phyloP scores from a whole-genome alignment of 179 eudicot genomes.

The Silene coronaria region DNA sequence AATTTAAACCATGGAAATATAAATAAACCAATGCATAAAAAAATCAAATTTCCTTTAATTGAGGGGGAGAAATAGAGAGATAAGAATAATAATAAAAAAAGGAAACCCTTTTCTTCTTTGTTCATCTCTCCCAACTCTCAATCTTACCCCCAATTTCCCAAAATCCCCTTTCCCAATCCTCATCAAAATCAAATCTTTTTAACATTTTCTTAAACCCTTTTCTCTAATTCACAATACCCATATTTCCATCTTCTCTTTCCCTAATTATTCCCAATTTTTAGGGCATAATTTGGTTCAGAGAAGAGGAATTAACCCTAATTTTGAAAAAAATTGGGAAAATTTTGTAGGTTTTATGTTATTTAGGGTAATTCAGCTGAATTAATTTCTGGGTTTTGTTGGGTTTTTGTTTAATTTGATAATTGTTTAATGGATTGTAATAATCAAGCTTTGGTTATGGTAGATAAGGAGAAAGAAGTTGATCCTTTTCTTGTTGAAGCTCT shows the following conservation, averaged over 20 bases:
- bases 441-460: slow-evolving; percentile 19
- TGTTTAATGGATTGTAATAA: slow-evolving; percentile 34
- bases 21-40: background rate
- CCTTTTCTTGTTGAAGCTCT: slow-evolving; percentile 86
- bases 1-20: background rate
- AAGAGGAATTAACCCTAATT: slow-evolving; percentile 5
- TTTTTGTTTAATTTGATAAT: slow-evolving; percentile 12
- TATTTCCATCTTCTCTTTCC: slow-evolving; percentile 3
- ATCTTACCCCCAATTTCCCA: too few species aligned
- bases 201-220: slow-evolving; percentile 30
- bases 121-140: too few species aligned
- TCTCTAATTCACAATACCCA: background rate
- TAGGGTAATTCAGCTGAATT: background rate
- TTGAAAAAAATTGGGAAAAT: background rate
- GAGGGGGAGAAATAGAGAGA: too few species aligned
- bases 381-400: background rate
- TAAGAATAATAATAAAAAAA: too few species aligned
- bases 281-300: slow-evolving; percentile 12
- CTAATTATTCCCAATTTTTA: slow-evolving; percentile 13
- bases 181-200: background rate
- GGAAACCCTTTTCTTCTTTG: too few species aligned
- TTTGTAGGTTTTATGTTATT: background rate
- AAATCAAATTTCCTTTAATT: too few species aligned
- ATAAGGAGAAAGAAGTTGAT: slow-evolving; percentile 46
- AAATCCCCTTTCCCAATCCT: too few species aligned